A percentile compares a stretch with the other conserved stretches of the same genome.
Conservation (phyloP, 176 grass and related monocot genomes). For the Oryza longistaminata region DNA sequence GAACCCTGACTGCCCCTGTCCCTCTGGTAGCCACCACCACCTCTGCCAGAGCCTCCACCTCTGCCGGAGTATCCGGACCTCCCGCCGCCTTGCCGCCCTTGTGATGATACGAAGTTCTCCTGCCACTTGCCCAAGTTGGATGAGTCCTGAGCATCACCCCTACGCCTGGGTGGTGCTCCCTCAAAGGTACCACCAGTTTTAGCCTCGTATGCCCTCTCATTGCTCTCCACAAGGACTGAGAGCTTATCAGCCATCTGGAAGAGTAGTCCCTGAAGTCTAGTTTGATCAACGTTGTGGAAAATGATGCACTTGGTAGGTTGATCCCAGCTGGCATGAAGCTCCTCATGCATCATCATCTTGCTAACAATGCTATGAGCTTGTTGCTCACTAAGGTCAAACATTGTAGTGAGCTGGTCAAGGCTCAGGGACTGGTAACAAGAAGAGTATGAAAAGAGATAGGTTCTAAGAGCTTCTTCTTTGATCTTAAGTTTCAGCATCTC, state of each 20-base stretch:
- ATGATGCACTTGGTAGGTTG: slow-evolving; percentile 82
- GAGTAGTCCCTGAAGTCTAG: slow-evolving; percentile 81
- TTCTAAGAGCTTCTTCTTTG: slow-evolving; percentile 90
- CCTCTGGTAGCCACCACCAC: slow-evolving; percentile 60
- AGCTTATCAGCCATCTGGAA: slow-evolving; percentile 97
- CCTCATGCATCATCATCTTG: slow-evolving; percentile 97
- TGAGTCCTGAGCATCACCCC: slow-evolving; percentile 69
- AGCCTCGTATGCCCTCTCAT: slow-evolving; percentile 90
- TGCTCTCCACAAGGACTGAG: slow-evolving; percentile 75
- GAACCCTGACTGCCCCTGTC: slow-evolving; percentile 57
- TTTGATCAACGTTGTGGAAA: slow-evolving; percentile 93
- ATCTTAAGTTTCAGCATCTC: slow-evolving; percentile 87
- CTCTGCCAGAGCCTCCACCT: slow-evolving; percentile 53
- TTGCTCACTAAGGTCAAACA: slow-evolving; percentile 80
- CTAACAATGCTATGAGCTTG: slow-evolving; percentile 79
- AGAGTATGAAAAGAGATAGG: slow-evolving; percentile 82
- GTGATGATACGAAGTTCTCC: slow-evolving; percentile 65
- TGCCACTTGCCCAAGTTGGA: slow-evolving; percentile 66
- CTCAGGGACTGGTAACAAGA: slow-evolving; percentile 73
- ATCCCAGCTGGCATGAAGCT: slow-evolving; percentile 90
- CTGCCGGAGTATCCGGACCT: slow-evolving; percentile 58
- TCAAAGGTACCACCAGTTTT: slow-evolving; percentile 91
- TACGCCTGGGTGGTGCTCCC: slow-evolving; percentile 65
- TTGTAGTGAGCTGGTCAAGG: slow-evolving; percentile 72
- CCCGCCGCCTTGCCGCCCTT: slow-evolving; percentile 64